These are phyloP conservation scores for Hypoxylon fuscum DNA, from an alignment of 495 filamentous ascomycete genomes.

Conservation along the genomic window DNA sequence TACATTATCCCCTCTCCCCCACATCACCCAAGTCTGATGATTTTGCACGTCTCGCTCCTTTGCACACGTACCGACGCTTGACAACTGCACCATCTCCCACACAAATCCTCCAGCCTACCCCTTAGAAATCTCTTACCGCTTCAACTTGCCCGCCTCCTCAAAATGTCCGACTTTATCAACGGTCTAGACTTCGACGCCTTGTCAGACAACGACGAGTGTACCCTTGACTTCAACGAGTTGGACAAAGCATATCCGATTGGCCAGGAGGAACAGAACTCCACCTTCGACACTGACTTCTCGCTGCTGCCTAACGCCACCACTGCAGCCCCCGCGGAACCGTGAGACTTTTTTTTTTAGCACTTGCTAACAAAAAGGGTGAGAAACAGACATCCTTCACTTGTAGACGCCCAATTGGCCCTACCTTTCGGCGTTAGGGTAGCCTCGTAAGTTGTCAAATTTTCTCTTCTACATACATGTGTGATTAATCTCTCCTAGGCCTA, in stretches of 20 bases:
- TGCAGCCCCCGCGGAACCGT: conserved; percentile 27
- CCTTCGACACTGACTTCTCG: conserved; percentile 64
- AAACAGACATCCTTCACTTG: too few relatives aligned
- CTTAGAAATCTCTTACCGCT: conserved; percentile 24
- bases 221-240: conserved; percentile 64
- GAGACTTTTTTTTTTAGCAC: conserved; percentile 46
- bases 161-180: conserved; percentile 67
- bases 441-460: too few relatives aligned
- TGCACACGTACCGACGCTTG: neutral
- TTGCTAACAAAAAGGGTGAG: conserved; percentile 51
- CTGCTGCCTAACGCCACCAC: conserved; percentile 24
- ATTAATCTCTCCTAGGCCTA: too few relatives aligned
- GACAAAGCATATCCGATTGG: conserved; percentile 50
- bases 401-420: too few relatives aligned
- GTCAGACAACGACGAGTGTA: conserved; percentile 79
- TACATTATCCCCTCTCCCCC: conserved; percentile 18
- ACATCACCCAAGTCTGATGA: too few relatives aligned
- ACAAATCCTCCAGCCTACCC: conserved; percentile 3
- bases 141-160: conserved; percentile 24
- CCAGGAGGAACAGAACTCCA: conserved; percentile 12
- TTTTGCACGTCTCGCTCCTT: neutral
- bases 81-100: conserved; percentile 2
- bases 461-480: too few relatives aligned
- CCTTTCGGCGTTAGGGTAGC: neutral
- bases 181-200: conserved; percentile 80